Conservation (phyloP, 208 protist species). For the Acanthamoeba culbertsoni region DNA sequence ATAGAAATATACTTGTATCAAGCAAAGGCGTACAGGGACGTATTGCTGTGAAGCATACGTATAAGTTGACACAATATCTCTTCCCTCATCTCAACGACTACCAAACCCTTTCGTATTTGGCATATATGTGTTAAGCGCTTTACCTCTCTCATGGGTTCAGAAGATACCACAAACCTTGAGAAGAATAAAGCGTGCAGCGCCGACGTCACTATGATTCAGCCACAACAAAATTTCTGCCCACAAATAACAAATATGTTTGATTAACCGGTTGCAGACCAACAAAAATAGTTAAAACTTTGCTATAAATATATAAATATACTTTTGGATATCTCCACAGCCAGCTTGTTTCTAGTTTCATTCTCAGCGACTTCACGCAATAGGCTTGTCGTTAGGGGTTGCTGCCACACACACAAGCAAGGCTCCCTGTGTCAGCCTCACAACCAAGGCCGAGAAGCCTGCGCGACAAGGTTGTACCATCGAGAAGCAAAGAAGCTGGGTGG, state of each 20-base stretch:
- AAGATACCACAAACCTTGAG: neutral
- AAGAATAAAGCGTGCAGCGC: neutral
- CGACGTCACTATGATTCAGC: neutral
- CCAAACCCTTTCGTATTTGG: no score
- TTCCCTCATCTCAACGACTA: neutral
- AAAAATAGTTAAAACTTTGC: no score
- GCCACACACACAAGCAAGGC: no score
- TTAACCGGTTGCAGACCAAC: neutral
- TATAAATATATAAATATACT: neutral
- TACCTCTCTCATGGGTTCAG: neutral
- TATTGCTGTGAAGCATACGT: neutral
- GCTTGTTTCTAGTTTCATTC: neutral
- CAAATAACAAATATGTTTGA: neutral
- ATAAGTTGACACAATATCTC: neutral
- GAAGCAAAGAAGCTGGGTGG: neutral
- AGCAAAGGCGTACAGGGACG: neutral
- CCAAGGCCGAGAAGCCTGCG: no score
- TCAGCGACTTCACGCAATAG: neutral
- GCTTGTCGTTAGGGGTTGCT: neutral
- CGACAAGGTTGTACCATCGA: slow-evolving; percentile 22
- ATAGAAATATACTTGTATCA: neutral
- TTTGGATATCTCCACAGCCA: neutral
- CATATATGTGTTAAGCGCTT: no score
- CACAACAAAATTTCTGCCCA: neutral
- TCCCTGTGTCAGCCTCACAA: no score